phyloP scores from a whole-genome alignment of 2,329 filamentous ascomycete species.

The Graphiopsis chlorocephala region DNA sequence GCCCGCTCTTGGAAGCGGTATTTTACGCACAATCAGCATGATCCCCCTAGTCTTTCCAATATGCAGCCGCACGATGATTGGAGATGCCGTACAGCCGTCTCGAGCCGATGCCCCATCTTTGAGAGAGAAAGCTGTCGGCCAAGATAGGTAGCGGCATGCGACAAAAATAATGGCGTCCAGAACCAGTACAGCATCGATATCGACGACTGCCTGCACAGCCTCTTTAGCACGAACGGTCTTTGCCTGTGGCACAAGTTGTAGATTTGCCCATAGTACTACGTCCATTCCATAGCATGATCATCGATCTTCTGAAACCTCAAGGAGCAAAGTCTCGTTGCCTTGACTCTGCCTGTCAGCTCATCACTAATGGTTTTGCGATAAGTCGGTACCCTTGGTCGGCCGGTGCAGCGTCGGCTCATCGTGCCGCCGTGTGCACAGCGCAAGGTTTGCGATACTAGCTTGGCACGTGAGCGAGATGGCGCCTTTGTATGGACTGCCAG shows the following conservation, averaged over 20 bases:
- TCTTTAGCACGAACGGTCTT: neutral
- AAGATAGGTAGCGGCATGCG: slow-evolving; percentile 2
- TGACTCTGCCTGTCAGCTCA: neutral
- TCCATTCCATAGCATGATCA: neutral
- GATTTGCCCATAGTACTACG: neutral
- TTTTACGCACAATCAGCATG: neutral
- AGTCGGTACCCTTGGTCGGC: neutral
- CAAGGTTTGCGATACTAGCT: neutral
- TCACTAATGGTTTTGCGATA: neutral
- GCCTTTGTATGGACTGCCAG: neutral
- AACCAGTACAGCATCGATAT: neutral
- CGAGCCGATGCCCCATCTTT: neutral
- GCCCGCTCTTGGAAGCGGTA: neutral
- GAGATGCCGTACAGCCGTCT: neutral
- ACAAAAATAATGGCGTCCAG: too few species aligned
- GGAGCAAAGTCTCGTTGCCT: neutral
- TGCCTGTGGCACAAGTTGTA: neutral
- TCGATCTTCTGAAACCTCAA: neutral
- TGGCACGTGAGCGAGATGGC: neutral
- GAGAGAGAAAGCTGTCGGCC: neutral
- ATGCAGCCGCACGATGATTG: neutral
- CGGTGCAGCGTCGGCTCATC: neutral
- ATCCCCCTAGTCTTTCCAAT: neutral
- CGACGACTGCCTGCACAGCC: neutral
- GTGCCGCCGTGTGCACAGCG: neutral